A percentile compares a stretch with the other conserved stretches of the same genome.
phyloP scores from a whole-genome alignment of 108 stramenopile species.

The Nitzschia sp. region DNA sequence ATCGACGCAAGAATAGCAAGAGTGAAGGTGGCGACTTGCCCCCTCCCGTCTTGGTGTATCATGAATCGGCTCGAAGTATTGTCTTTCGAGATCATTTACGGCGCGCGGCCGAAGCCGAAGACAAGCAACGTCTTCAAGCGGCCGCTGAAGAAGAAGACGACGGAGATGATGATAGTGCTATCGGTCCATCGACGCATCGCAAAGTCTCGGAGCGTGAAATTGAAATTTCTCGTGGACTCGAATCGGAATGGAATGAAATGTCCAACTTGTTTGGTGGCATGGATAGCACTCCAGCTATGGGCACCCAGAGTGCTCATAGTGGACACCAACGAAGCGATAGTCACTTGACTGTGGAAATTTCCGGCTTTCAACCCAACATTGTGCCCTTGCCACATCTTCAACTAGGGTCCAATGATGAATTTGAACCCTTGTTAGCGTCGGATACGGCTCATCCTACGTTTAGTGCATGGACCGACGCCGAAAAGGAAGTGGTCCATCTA shows the following conservation, averaged over 20 bases:
- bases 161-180: background rate
- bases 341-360: constrained; percentile 46
- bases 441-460: constrained; percentile 11
- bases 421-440: constrained; percentile 51
- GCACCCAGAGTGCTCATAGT: background rate
- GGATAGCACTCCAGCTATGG: background rate
- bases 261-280: constrained; percentile 17
- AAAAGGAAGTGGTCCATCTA: constrained; percentile 66
- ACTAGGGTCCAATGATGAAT: constrained; percentile 61
- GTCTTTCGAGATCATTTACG: constrained; percentile 88
- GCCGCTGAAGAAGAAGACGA: background rate
- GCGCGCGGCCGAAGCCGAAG: constrained; percentile 31
- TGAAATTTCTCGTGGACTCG: constrained; percentile 15
- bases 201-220: constrained; percentile 1
- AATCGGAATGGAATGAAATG: constrained; percentile 25
- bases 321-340: too few relatives aligned
- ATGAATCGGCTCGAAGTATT: constrained; percentile 83
- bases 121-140: too few relatives aligned
- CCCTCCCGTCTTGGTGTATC: constrained; percentile 69
- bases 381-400: constrained; percentile 69
- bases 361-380: constrained; percentile 70
- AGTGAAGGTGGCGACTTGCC: constrained; percentile 1
- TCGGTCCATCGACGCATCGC: background rate
- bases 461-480: constrained; percentile 55
- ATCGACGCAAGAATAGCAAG: background rate